Percentiles rank a stretch among this genome's conserved stretches.
These are phyloP conservation scores for Scalesia atractyloides DNA, from an alignment of 129 eudicot genomes.

Conservation along the genomic window DNA sequence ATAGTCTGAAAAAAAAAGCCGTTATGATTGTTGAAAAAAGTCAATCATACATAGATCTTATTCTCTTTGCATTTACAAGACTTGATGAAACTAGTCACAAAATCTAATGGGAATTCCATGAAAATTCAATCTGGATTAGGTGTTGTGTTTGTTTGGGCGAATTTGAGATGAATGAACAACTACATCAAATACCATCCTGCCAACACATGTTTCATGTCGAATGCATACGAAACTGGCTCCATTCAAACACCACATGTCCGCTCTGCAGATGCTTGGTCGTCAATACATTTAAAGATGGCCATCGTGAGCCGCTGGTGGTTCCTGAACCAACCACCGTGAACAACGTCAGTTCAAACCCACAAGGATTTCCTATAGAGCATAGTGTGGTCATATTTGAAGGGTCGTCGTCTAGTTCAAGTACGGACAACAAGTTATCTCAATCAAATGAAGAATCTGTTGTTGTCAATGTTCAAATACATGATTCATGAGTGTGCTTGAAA, in stretches of 20 bases:
- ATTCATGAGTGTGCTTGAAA: slow-evolving; percentile 21
- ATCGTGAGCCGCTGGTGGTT: slow-evolving; percentile 14
- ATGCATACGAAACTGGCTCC: slow-evolving; percentile 66
- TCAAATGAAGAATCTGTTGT: slow-evolving; percentile 32
- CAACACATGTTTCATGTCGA: slow-evolving; percentile 66
- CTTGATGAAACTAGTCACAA: neutral
- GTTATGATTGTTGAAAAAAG: neutral
- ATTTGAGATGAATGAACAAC: slow-evolving; percentile 60
- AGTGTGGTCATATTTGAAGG: slow-evolving; percentile 35
- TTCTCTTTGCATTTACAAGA: neutral
- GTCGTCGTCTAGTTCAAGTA: slow-evolving; percentile 38
- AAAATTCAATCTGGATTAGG: slow-evolving; percentile 30
- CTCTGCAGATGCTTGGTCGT: slow-evolving; percentile 63
- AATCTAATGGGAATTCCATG: slow-evolving; percentile 20
- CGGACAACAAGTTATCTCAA: slow-evolving; percentile 29
- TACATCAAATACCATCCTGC: slow-evolving; percentile 58
- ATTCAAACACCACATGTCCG: slow-evolving; percentile 63
- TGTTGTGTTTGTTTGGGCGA: slow-evolving; percentile 83
- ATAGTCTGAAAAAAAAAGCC: neutral
- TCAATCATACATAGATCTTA: neutral
- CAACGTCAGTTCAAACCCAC: slow-evolving; percentile 10
- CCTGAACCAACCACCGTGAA: slow-evolving; percentile 20
- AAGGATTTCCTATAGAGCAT: slow-evolving; percentile 34
- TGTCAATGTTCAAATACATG: slow-evolving; percentile 29
- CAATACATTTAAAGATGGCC: slow-evolving; percentile 16